Conservation (phyloP, 2,329 filamentous ascomycete genomes). For the Didymella lethalis region DNA sequence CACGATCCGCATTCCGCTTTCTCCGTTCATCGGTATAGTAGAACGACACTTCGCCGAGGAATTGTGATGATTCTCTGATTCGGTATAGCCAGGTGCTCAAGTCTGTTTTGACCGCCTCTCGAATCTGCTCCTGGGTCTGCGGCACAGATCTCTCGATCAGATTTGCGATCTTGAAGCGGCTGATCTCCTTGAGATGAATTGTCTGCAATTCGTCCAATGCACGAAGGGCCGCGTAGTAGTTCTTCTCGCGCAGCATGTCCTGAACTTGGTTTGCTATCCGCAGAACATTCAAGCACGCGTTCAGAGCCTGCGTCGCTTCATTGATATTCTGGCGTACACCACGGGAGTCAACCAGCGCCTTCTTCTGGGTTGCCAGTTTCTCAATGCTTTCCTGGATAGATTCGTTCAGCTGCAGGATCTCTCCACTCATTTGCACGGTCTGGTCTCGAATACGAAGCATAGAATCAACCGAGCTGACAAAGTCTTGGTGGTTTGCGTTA, state of each 20-base stretch:
- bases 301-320: slow-evolving; percentile 85
- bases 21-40: slow-evolving; percentile 92
- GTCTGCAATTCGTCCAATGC: slow-evolving; percentile 95
- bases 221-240: slow-evolving; percentile 92
- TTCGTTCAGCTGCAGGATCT: slow-evolving; percentile 91
- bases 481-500: slow-evolving; percentile 95
- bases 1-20: slow-evolving; percentile 80
- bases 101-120: slow-evolving; percentile 95
- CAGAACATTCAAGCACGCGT: slow-evolving; percentile 90
- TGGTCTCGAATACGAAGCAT: slow-evolving; percentile 91
- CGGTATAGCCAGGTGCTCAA: slow-evolving; percentile 96
- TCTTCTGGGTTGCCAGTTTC: slow-evolving; percentile 92
- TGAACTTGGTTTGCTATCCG: slow-evolving; percentile 94
- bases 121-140: slow-evolving; percentile 88
- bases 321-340: slow-evolving; percentile 95
- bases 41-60: slow-evolving; percentile 93
- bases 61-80: slow-evolving; percentile 94
- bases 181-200: slow-evolving; percentile 92
- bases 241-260: slow-evolving; percentile 89
- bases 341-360: slow-evolving; percentile 88
- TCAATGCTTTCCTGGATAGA: slow-evolving; percentile 96
- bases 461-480: slow-evolving; percentile 90
- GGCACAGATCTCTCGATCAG: slow-evolving; percentile 97
- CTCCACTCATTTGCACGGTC: slow-evolving; percentile 84
- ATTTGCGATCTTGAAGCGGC: slow-evolving; percentile 92